phyloP scores from a whole-genome alignment of 202 grass and related monocot genomes.

The Digitaria exilis region DNA sequence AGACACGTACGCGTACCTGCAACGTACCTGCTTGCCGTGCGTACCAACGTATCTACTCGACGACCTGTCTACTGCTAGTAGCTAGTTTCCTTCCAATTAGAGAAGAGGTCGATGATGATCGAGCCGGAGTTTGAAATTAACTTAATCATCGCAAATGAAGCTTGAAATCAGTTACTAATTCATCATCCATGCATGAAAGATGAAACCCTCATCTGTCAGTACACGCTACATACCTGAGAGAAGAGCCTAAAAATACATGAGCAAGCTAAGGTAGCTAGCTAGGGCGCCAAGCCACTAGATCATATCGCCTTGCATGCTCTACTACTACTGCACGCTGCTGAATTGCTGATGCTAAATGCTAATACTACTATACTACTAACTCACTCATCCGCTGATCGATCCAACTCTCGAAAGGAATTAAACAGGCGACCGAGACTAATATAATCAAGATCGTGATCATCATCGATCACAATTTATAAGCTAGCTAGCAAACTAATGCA shows the following conservation, averaged over 20 bases:
- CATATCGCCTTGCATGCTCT: background rate
- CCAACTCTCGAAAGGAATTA: constrained; percentile 5
- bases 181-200: background rate
- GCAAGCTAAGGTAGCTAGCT: background rate
- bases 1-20: background rate
- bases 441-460: background rate
- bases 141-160: background rate
- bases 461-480: background rate
- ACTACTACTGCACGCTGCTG: background rate
- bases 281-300: constrained; percentile 40
- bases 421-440: background rate
- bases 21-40: background rate
- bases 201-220: background rate
- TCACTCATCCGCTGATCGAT: background rate
- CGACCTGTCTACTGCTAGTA: background rate
- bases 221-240: background rate
- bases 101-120: background rate
- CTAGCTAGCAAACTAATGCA: background rate
- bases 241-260: constrained; percentile 40
- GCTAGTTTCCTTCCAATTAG: too few species aligned
- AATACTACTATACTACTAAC: constrained; percentile 12
- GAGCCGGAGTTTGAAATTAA: background rate
- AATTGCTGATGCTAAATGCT: constrained; percentile 38
- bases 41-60: too few species aligned
- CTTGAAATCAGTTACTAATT: background rate